Percentiles rank a stretch among this genome's conserved stretches.
Evolutionary conservation across 140 eudicot species (phyloP).

Genomic region (Ambrosia hybrid): DNA sequence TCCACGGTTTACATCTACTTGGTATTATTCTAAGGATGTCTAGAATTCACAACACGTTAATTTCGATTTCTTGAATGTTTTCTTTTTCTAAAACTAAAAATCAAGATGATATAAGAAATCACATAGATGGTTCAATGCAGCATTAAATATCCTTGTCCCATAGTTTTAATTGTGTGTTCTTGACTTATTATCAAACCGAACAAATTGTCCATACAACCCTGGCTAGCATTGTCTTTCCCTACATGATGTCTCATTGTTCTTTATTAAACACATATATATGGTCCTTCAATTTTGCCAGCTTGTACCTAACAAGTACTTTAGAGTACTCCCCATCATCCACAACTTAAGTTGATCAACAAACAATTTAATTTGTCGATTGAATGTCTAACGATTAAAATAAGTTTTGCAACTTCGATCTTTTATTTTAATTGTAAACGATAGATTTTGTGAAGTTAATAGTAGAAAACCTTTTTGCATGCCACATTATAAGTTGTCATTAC

Average conservation of each 20-base stretch:
- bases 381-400: not conserved
- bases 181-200: constrained; percentile 30
- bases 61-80: not conserved
- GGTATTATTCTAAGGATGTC: too few relatives aligned
- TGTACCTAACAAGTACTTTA: constrained; percentile 35
- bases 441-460: not conserved
- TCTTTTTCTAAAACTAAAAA: not conserved
- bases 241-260: constrained; percentile 37
- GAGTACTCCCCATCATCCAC: constrained; percentile 20
- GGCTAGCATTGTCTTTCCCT: constrained; percentile 40
- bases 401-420: not conserved
- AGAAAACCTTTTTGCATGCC: not conserved
- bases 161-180: constrained; percentile 9
- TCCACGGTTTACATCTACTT: too few relatives aligned
- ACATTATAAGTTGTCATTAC: not conserved
- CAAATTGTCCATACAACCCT: constrained; percentile 30
- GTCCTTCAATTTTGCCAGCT: constrained; percentile 37
- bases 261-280: constrained; percentile 15
- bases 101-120: not conserved
- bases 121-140: not conserved
- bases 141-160: constrained; percentile 30
- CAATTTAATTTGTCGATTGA: constrained; percentile 1
- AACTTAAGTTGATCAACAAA: not conserved
- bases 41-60: not conserved
- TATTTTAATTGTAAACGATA: not conserved